Evolutionary conservation across 108 stramenopile species (phyloP).

Genomic region (Skeletonema tropicum): DNA sequence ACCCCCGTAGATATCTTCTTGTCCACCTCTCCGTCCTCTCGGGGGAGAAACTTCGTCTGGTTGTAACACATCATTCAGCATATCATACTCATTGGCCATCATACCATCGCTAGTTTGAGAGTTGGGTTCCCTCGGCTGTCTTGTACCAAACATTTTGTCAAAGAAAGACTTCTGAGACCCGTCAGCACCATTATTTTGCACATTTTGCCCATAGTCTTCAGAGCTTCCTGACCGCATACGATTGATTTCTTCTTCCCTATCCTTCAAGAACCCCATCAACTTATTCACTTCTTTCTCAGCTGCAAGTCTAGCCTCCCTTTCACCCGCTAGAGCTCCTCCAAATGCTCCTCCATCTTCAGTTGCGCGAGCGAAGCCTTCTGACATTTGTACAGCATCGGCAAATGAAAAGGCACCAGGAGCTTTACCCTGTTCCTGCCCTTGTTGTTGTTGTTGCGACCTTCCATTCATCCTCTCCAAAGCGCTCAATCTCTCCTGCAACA

Average conservation of each 20-base stretch:
- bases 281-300: slow-evolving; percentile 13
- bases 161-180: slow-evolving; percentile 17
- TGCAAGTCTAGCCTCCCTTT: slow-evolving; percentile 9
- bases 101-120: neutral
- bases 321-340: slow-evolving; percentile 3
- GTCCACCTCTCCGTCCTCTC: slow-evolving; percentile 4
- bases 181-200: neutral
- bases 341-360: neutral
- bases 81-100: neutral
- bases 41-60: slow-evolving; percentile 7
- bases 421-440: slow-evolving; percentile 11
- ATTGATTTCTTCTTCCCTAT: slow-evolving; percentile 15
- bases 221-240: slow-evolving; percentile 6
- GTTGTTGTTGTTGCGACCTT: slow-evolving; percentile 22
- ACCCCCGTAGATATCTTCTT: neutral
- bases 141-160: slow-evolving; percentile 4
- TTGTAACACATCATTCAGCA: slow-evolving; percentile 6
- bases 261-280: slow-evolving; percentile 20
- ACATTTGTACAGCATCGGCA: slow-evolving; percentile 17
- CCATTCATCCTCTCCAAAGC: slow-evolving; percentile 30
- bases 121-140: neutral
- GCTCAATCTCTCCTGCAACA: slow-evolving; percentile 28
- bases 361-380: slow-evolving; percentile 10
- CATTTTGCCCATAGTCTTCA: neutral
- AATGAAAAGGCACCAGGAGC: slow-evolving; percentile 6